Percentiles rank a stretch among this genome's conserved stretches.
Evolutionary conservation across 805 yeast species (phyloP).

Genomic region (Starmerella vitae): DNA sequence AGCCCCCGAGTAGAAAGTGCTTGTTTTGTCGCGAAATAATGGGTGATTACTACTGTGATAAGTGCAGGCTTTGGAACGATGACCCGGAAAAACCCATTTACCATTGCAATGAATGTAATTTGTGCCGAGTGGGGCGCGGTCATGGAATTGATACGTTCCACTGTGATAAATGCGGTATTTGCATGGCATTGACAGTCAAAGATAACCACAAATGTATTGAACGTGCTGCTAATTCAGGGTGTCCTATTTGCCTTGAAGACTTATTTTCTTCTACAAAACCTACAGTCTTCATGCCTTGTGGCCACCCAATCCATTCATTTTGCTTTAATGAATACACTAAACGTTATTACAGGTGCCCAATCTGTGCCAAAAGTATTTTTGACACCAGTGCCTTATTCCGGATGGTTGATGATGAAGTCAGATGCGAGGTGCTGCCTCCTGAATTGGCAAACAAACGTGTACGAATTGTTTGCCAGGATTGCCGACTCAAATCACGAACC

Average conservation of each 20-base stretch:
- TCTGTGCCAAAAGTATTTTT: slow-evolving; percentile 69
- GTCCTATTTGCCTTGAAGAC: slow-evolving; percentile 87
- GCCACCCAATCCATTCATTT: slow-evolving; percentile 80
- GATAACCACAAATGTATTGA: slow-evolving; percentile 74
- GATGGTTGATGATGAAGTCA: slow-evolving; percentile 71
- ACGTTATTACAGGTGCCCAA: slow-evolving; percentile 81
- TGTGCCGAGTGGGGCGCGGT: slow-evolving; percentile 82
- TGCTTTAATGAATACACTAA: slow-evolving; percentile 75
- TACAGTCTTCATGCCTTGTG: slow-evolving; percentile 86
- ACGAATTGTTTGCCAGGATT: slow-evolving; percentile 60
- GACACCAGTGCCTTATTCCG: slow-evolving; percentile 85
- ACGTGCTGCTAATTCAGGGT: slow-evolving; percentile 76
- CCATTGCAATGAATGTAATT: slow-evolving; percentile 87
- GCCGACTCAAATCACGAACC: slow-evolving; percentile 66
- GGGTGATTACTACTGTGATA: slow-evolving; percentile 64
- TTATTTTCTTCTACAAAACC: slow-evolving; percentile 70
- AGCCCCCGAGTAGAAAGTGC: slow-evolving; percentile 59
- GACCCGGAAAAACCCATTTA: slow-evolving; percentile 62
- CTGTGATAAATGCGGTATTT: slow-evolving; percentile 78
- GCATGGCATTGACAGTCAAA: slow-evolving; percentile 65
- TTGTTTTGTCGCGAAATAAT: slow-evolving; percentile 50
- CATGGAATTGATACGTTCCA: slow-evolving; percentile 82
- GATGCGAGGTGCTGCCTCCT: slow-evolving; percentile 60
- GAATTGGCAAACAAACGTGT: slow-evolving; percentile 69
- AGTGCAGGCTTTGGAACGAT: slow-evolving; percentile 72